These are phyloP conservation scores for Vitis hybrid DNA, from an alignment of 177 flowering plant genomes.

Conservation along the genomic window DNA sequence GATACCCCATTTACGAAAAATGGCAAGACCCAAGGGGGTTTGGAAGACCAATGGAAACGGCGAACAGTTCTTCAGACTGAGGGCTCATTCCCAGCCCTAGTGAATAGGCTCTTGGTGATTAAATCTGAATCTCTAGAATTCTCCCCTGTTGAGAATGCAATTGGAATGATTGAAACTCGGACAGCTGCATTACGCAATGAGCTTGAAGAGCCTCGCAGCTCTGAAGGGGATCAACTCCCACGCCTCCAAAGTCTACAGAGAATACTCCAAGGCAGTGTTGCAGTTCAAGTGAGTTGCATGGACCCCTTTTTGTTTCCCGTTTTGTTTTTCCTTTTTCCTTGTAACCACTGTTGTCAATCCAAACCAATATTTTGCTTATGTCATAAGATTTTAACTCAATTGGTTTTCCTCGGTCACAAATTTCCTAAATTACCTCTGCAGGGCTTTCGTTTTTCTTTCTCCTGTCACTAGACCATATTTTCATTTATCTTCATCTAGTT, in stretches of 20 bases:
- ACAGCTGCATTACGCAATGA: slow-evolving; percentile 94
- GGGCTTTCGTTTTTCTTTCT: no score
- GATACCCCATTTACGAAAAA: slow-evolving; percentile 98
- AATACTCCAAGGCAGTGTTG: slow-evolving; percentile 99
- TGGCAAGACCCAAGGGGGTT: slow-evolving; percentile 97
- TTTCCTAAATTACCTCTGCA: no score
- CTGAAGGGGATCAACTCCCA: slow-evolving; percentile 98
- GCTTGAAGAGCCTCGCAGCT: slow-evolving; percentile 98
- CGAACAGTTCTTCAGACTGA: slow-evolving; percentile 90
- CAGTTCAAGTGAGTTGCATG: slow-evolving; percentile 74
- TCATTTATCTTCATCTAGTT: no score
- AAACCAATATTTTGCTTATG: no score
- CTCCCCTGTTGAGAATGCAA: slow-evolving; percentile 97
- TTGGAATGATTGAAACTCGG: slow-evolving; percentile 98
- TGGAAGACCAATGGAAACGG: slow-evolving; percentile 98
- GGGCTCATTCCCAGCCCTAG: slow-evolving; percentile 97
- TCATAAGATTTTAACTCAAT: no score
- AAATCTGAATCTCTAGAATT: slow-evolving; percentile 96
- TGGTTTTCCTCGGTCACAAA: no score
- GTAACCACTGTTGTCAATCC: no score
- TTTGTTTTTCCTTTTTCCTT: no score
- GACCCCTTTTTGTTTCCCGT: no score
- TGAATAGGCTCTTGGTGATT: slow-evolving; percentile 78
- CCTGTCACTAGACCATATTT: no score
- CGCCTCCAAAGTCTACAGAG: slow-evolving; percentile 96